Base-by-base conservation (phyloP, 1,139 yeast species). In the Hanseniaspora uvarum region DNA sequence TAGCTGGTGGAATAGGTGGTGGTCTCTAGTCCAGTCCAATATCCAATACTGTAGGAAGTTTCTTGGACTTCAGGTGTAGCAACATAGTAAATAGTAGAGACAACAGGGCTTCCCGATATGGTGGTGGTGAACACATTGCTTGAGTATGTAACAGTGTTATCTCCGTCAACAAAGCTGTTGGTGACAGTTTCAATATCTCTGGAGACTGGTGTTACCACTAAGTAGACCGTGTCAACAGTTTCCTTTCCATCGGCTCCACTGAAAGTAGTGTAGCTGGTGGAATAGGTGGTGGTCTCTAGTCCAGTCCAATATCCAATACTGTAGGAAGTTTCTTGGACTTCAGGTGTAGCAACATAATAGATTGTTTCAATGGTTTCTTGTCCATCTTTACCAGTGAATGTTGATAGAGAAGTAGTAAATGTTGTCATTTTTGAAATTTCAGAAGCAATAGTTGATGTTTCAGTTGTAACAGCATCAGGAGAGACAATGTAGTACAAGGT, bases 401-500 rank as follows among this genome's bases (percentile, higher is more conserved):
- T 38, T 11, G 41, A 38, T 38, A 38, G 5, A 5, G 41, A 12
- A 14, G 41, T 38, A 21, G 28, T 21, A 21, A 38, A 24, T 5
- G 41, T 38, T 4, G 41, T 21, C 23, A 5, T 10, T 5, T 14
- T 38, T 21, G 41, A 19, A 7, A 56, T 58, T 19, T 54, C 46
- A 45, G 54, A 49, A 1, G 41, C 23, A 5, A 52, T 52, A 44
- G 21, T 19, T 18, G 36, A 11, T 1, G 53, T 49, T 6, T 43
- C 31, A 12, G 46, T 26, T 11, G 33, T 24, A 23, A 28, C 34
- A 6, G 39, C 46, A 16, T 24, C 36, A 40, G 60, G 60, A 5
- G 59, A 54, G 39, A 47, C 58, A 11, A 56, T 55, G 30, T 49
- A 39, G 54, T 53, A 55, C n/a, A 55, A 43, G 11, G 57, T 53